Conservation (phyloP, 1,139 yeast genomes). For the Geotrichum restrictum region DNA sequence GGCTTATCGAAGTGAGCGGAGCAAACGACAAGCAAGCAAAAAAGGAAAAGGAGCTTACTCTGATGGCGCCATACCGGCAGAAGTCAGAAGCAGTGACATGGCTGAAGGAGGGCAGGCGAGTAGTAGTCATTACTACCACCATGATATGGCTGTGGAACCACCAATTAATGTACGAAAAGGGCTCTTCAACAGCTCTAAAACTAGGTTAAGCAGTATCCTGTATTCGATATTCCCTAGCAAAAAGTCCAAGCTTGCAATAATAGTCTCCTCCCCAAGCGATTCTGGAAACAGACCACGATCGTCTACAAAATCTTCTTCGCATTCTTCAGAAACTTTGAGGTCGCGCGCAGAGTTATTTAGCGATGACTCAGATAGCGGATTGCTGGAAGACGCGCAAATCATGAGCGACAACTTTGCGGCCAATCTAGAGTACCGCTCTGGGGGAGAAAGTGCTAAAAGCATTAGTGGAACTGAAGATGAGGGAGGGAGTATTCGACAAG, state of each 20-base stretch:
- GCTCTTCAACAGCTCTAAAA: constrained; percentile 1
- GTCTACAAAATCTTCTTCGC: constrained; percentile 29
- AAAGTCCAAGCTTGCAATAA: neutral
- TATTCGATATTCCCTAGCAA: constrained; percentile 4
- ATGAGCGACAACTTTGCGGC: constrained; percentile 30
- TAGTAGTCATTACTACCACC: neutral
- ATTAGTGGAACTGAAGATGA: neutral
- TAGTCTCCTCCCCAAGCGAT: neutral
- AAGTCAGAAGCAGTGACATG: neutral
- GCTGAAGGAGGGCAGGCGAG: neutral
- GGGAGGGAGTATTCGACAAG: neutral
- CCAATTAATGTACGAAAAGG: constrained; percentile 1
- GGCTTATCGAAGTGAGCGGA: constrained; percentile 2
- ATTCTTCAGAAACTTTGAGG: constrained; percentile 30
- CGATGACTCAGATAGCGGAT: constrained; percentile 24
- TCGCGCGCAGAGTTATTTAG: constrained; percentile 32
- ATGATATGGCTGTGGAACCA: constrained; percentile 12
- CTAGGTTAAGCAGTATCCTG: neutral
- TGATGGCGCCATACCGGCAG: neutral
- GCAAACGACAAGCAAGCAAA: neutral
- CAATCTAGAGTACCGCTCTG: constrained; percentile 19
- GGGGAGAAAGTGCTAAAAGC: constrained; percentile 15
- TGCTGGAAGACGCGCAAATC: constrained; percentile 32
- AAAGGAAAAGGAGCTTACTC: neutral
- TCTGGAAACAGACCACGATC: constrained; percentile 25